Percentiles rank a stretch among this genome's conserved stretches.
Conservation (phyloP, 306 rosid species). For the Biancaea sappan region DNA sequence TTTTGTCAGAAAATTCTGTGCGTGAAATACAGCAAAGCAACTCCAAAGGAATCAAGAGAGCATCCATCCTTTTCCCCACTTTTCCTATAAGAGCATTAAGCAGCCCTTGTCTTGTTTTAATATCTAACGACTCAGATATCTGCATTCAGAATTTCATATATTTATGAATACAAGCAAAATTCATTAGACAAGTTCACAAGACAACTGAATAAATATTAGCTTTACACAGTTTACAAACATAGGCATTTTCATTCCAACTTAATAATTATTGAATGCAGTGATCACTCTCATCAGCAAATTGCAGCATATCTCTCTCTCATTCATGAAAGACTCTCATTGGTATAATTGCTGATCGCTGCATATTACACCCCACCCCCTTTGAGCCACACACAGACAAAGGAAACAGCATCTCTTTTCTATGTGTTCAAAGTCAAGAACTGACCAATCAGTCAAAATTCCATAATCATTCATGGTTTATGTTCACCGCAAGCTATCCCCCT, state of each 20-base stretch:
- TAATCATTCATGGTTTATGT: neutral
- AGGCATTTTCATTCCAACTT: constrained; percentile 24
- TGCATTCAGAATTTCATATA: constrained; percentile 38
- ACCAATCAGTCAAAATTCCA: neutral
- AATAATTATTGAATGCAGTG: neutral
- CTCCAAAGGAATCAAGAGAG: constrained; percentile 90
- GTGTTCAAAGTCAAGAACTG: neutral
- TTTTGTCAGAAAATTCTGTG: constrained; percentile 96
- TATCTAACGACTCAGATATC: constrained; percentile 91
- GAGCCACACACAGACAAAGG: neutral
- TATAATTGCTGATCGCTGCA: neutral
- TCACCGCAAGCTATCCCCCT: neutral
- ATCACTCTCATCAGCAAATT: neutral
- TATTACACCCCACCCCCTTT: neutral
- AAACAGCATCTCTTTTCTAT: neutral
- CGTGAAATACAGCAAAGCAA: constrained; percentile 85
- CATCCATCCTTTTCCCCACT: constrained; percentile 95
- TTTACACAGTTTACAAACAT: constrained; percentile 24
- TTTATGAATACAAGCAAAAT: constrained; percentile 20
- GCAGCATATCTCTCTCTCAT: neutral
- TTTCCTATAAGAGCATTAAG: constrained; percentile 93
- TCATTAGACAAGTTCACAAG: constrained; percentile 18
- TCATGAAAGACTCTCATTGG: neutral
- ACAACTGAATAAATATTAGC: constrained; percentile 6
- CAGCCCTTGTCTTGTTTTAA: constrained; percentile 90